phyloP scores from a whole-genome alignment of 2,329 filamentous ascomycete genomes.

The Fusarium pseudocircinatum region DNA sequence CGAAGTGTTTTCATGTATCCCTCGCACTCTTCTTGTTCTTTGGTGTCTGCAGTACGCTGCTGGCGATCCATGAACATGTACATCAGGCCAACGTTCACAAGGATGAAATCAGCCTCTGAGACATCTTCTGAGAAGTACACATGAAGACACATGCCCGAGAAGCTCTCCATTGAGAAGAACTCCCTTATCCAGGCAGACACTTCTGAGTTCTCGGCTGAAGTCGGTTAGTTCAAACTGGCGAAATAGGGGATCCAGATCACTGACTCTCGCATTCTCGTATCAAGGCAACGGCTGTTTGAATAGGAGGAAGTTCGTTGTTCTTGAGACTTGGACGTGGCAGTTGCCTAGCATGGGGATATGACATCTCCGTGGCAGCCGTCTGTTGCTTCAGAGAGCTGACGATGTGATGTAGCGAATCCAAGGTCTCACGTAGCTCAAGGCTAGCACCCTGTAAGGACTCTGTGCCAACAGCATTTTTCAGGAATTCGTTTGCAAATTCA shows the following conservation, averaged over 20 bases:
- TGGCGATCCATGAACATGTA: conserved; percentile 44
- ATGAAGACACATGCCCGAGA: conserved; percentile 46
- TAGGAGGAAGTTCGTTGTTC: conserved; percentile 35
- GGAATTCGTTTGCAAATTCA: conserved; percentile 57
- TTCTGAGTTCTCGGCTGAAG: conserved; percentile 35
- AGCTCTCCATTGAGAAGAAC: conserved; percentile 43
- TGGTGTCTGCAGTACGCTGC: conserved; percentile 4
- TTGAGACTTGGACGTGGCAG: conserved; percentile 33
- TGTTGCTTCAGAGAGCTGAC: conserved; percentile 41
- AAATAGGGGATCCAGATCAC: not conserved
- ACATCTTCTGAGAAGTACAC: conserved; percentile 48
- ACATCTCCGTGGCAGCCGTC: conserved; percentile 38
- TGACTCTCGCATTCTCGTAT: conserved; percentile 36
- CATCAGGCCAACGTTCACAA: conserved; percentile 47
- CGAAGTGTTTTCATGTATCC: conserved; percentile 40
- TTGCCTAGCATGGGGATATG: conserved; percentile 35
- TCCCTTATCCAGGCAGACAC: conserved; percentile 43
- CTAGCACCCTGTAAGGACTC: conserved; percentile 41
- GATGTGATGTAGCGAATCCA: conserved; percentile 48
- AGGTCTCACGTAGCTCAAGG: conserved; percentile 48
- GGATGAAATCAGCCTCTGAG: conserved; percentile 47
- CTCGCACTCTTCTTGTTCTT: conserved; percentile 40
- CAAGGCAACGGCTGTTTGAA: conserved; percentile 36
- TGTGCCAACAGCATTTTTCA: conserved; percentile 50
- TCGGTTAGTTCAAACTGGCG: not conserved